Conservation (phyloP, 208 protist genomes). For the Wallacemonas sp. region DNA sequence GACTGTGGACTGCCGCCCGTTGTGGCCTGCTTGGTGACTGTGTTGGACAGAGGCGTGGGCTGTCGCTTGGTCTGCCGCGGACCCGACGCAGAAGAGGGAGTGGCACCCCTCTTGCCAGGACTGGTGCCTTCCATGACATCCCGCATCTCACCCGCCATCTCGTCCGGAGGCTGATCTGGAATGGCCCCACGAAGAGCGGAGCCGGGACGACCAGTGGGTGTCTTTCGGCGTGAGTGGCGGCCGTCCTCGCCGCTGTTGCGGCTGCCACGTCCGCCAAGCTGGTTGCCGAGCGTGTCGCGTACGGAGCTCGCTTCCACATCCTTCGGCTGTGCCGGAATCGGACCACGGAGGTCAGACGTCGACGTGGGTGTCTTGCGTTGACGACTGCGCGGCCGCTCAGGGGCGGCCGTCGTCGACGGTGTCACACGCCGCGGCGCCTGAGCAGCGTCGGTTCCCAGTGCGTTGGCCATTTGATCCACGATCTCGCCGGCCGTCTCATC, state of each 20-base stretch:
- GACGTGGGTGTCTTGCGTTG: conserved; percentile 18
- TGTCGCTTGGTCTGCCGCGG: not conserved
- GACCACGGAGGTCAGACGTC: conserved; percentile 34
- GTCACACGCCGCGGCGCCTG: not conserved
- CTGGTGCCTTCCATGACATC: conserved; percentile 20
- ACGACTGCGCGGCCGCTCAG: conserved; percentile 28
- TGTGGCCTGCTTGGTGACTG: not conserved
- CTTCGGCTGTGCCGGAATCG: conserved; percentile 63
- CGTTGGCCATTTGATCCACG: conserved; percentile 22
- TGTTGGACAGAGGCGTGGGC: not conserved
- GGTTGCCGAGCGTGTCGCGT: conserved; percentile 20
- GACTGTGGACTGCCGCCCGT: too few relatives aligned
- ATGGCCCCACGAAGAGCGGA: conserved; percentile 58
- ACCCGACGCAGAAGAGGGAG: not conserved
- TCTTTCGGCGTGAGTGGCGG: conserved; percentile 1
- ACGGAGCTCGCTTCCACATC: conserved; percentile 46
- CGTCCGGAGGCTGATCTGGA: conserved; percentile 69
- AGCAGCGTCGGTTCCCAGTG: not conserved
- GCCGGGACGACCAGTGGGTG: conserved; percentile 11
- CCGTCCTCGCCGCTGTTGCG: conserved; percentile 3
- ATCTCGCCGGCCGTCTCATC: conserved; percentile 49
- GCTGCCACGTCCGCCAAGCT: not conserved
- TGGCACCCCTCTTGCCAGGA: not conserved
- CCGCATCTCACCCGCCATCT: conserved; percentile 39
- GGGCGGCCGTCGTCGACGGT: not conserved